These are phyloP conservation scores for Podospora pseudopauciseta DNA, from an alignment of 495 filamentous ascomycete species.

Conservation along the genomic window DNA sequence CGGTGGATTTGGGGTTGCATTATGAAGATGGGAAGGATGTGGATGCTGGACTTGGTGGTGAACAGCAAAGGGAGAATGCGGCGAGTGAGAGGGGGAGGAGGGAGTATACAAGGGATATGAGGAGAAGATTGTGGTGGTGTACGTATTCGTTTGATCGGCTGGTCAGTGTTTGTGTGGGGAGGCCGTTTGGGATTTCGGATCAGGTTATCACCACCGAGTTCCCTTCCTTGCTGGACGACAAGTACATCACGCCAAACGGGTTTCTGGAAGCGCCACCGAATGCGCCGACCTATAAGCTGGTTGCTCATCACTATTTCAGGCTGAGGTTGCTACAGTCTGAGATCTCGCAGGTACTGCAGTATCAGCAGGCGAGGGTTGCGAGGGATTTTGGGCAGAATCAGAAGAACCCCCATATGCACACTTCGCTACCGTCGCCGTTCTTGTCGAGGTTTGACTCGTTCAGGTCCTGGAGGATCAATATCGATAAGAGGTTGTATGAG, in stretches of 20 bases:
- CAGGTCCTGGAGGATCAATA: conserved; percentile 81
- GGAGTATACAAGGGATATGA: conserved; percentile 83
- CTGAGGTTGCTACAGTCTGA: conserved; percentile 91
- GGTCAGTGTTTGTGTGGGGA: conserved; percentile 85
- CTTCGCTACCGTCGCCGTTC: conserved; percentile 78
- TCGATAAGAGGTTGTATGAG: conserved; percentile 76
- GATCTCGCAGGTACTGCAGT: conserved; percentile 89
- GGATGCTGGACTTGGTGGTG: conserved; percentile 23
- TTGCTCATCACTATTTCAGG: conserved; percentile 87
- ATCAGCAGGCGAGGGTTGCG: conserved; percentile 71
- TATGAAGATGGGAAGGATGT: conserved; percentile 83
- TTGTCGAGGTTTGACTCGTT: conserved; percentile 79
- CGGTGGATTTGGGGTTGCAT: conserved; percentile 88
- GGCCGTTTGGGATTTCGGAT: conserved; percentile 90
- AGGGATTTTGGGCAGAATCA: conserved; percentile 54
- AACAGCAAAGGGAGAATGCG: conserved; percentile 27
- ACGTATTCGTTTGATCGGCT: conserved; percentile 91
- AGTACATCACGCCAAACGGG: conserved; percentile 82
- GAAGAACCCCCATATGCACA: conserved; percentile 69
- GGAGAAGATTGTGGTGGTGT: conserved; percentile 92
- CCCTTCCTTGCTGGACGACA: conserved; percentile 80
- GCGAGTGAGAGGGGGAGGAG: conserved; percentile 63
- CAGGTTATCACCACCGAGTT: conserved; percentile 93
- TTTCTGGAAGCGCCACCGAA: conserved; percentile 54
- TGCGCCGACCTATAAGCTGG: conserved; percentile 76